Conservation (phyloP, 768 basidiomycete species). For the Naganishia kalamii region DNA sequence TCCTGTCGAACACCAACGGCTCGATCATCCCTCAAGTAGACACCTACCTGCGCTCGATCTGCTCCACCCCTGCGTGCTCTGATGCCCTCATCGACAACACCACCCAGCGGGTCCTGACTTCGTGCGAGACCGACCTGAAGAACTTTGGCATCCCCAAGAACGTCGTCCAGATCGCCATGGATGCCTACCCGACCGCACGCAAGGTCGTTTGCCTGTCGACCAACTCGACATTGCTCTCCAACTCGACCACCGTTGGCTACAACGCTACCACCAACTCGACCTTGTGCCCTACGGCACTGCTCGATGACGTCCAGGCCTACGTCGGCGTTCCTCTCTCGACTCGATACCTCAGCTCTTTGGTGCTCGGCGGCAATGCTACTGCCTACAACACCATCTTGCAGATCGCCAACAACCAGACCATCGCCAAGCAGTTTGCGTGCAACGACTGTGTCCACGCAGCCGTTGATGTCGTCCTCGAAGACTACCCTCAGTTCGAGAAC, state of each 20-base stretch:
- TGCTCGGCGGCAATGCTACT: constrained; percentile 34
- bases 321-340: constrained; percentile 38
- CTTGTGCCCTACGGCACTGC: constrained; percentile 39
- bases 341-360: constrained; percentile 27
- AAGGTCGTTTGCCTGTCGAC: constrained; percentile 38
- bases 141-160: not conserved
- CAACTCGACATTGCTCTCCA: constrained; percentile 12
- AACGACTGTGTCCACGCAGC: constrained; percentile 41
- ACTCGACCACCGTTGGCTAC: constrained; percentile 22
- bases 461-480: constrained; percentile 32
- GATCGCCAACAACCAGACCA: constrained; percentile 25
- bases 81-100: constrained; percentile 27
- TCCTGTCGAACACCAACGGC: too few species aligned
- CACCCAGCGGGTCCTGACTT: constrained; percentile 16
- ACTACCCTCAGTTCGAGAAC: constrained; percentile 19
- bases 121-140: constrained; percentile 17
- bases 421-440: constrained; percentile 33
- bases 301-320: constrained; percentile 36
- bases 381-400: constrained; percentile 26
- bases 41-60: constrained; percentile 30
- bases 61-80: constrained; percentile 30
- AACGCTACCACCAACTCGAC: constrained; percentile 37
- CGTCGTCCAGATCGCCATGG: constrained; percentile 26
- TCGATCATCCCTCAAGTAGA: constrained; percentile 37
- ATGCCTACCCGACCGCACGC: constrained; percentile 37